Conservation (phyloP, 257 asterid species). For the Paraleonurus japonicus region DNA sequence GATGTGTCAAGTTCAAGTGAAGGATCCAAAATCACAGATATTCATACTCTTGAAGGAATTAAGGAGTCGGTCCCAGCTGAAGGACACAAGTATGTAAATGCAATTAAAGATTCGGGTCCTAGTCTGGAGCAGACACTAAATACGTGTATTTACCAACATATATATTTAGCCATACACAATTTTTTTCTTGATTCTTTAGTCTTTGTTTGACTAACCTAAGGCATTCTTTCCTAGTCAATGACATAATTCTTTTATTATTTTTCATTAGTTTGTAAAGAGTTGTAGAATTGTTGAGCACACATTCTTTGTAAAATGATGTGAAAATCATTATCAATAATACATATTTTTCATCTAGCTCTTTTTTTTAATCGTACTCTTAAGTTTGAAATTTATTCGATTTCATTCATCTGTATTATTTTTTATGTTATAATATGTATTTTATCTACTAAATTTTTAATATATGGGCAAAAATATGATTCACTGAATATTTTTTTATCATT, state of each 20-base stretch:
- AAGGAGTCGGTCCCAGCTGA: slow-evolving; percentile 42
- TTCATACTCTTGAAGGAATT: slow-evolving; percentile 18
- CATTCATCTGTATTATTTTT: too few relatives aligned
- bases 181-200: neutral
- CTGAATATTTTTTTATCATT: too few relatives aligned
- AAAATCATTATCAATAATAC: neutral
- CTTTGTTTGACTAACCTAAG: neutral
- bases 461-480: too few relatives aligned
- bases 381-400: too few relatives aligned
- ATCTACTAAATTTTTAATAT: too few relatives aligned
- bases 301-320: neutral
- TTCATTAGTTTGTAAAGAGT: neutral
- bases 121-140: slow-evolving; percentile 39
- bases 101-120: slow-evolving; percentile 39
- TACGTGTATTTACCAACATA: neutral
- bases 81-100: slow-evolving; percentile 15
- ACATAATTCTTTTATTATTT: neutral
- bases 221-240: neutral
- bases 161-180: neutral
- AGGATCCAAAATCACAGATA: slow-evolving; percentile 23
- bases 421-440: too few relatives aligned
- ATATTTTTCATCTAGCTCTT: too few relatives aligned
- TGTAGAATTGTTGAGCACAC: neutral
- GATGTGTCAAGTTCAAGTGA: slow-evolving; percentile 39
- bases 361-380: too few relatives aligned